Evolutionary conservation across 371 early-diverging fungal genomes (phyloP).

Genomic region (Rhizopus sp.): DNA sequence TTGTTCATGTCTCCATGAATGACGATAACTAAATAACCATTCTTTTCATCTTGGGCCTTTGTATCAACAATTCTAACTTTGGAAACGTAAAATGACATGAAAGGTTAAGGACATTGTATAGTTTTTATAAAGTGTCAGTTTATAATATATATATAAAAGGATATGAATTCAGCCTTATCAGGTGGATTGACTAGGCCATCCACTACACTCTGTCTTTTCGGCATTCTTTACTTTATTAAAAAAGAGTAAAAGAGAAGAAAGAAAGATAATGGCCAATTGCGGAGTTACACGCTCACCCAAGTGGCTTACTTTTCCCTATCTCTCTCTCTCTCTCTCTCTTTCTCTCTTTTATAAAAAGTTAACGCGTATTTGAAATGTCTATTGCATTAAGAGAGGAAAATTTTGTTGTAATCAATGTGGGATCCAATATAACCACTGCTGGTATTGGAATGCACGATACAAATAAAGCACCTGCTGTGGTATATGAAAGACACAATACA

Average conservation of each 20-base stretch:
- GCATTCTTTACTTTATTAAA: not conserved
- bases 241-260: not conserved
- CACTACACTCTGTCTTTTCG: slow-evolving; percentile 8
- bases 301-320: not conserved
- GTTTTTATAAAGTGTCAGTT: not conserved
- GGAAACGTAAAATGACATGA: slow-evolving; percentile 23
- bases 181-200: slow-evolving; percentile 20
- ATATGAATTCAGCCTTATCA: slow-evolving; percentile 39
- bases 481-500: slow-evolving; percentile 16
- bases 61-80: slow-evolving; percentile 21
- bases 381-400: slow-evolving; percentile 66
- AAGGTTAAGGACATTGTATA: slow-evolving; percentile 18
- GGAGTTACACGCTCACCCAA: not conserved
- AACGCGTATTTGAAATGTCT: slow-evolving; percentile 35
- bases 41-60: not conserved
- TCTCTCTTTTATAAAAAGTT: not conserved
- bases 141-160: slow-evolving; percentile 27
- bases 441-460: slow-evolving; percentile 73
- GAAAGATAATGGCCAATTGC: not conserved
- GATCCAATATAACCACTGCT: slow-evolving; percentile 64
- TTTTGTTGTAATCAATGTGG: slow-evolving; percentile 78
- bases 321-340: slow-evolving; percentile 1
- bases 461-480: slow-evolving; percentile 66
- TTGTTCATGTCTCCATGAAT: slow-evolving; percentile 4
- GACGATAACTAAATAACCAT: slow-evolving; percentile 22